Percentiles rank a stretch among this genome's conserved stretches.
These are phyloP conservation scores for Ophiostoma quercus DNA, from an alignment of 2,329 filamentous ascomycete species.

Conservation along the genomic window DNA sequence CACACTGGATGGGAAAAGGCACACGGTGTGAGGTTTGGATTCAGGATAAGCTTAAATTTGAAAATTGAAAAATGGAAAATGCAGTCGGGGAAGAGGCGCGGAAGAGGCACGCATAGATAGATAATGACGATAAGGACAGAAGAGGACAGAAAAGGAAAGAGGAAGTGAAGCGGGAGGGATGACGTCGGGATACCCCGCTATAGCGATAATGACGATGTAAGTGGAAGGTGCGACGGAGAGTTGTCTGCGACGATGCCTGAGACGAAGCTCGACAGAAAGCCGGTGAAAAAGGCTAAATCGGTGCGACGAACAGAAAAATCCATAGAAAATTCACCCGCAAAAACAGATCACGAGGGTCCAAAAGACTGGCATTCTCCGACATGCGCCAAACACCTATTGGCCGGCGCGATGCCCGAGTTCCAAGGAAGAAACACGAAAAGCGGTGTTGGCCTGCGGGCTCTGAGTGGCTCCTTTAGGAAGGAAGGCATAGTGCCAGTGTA, in stretches of 20 bases:
- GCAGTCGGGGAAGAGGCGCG: not conserved
- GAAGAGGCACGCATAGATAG: not conserved
- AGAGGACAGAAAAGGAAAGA: not conserved
- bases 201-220: conserved; percentile 12
- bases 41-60: too few relatives aligned
- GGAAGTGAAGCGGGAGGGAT: not conserved
- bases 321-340: not conserved
- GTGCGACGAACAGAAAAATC: not conserved
- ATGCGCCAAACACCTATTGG: not conserved
- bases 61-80: too few relatives aligned
- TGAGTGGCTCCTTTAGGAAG: not conserved
- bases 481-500: not conserved
- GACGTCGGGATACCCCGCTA: conserved; percentile 12
- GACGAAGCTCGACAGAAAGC: not conserved
- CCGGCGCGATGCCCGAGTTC: not conserved
- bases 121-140: not conserved
- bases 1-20: not conserved
- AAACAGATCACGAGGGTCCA: not conserved
- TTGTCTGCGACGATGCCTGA: not conserved
- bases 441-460: not conserved
- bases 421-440: not conserved
- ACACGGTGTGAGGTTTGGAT: too few relatives aligned
- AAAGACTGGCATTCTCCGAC: not conserved
- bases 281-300: not conserved
- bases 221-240: not conserved